Percentiles rank a stretch among this genome's conserved stretches.
Conservation (phyloP, 192 early-diverging fungal genomes). For the Linnemannia zychae region DNA sequence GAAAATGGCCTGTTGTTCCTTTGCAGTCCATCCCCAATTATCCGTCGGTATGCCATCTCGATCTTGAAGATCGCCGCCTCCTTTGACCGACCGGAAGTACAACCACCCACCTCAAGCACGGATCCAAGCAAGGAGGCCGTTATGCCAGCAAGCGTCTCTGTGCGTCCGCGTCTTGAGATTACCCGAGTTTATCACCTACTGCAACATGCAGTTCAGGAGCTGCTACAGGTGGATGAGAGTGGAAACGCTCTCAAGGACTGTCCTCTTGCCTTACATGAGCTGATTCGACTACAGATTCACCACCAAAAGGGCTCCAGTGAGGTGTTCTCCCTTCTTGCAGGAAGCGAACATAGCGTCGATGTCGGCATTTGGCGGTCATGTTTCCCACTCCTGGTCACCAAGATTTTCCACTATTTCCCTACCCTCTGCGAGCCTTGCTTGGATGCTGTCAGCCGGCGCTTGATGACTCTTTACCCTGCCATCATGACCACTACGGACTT, state of each 20-base stretch:
- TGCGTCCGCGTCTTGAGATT: conserved; percentile 28
- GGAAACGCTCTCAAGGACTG: conserved; percentile 58
- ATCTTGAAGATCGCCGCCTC: conserved; percentile 68
- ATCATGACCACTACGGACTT: conserved; percentile 69
- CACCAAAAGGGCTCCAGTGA: conserved; percentile 64
- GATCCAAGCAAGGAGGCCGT: conserved; percentile 28
- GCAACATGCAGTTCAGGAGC: conserved; percentile 58
- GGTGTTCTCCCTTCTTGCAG: conserved; percentile 71
- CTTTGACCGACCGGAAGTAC: conserved; percentile 59
- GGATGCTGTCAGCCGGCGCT: conserved; percentile 69
- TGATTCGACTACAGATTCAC: conserved; percentile 62
- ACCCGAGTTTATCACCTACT: conserved; percentile 41
- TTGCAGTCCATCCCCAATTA: conserved; percentile 65
- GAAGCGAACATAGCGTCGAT: conserved; percentile 69
- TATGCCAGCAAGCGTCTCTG: conserved; percentile 37
- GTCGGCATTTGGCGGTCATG: conserved; percentile 75
- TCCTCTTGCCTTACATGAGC: conserved; percentile 57
- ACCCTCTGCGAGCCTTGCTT: conserved; percentile 62
- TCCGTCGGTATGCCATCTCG: conserved; percentile 73
- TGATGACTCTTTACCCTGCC: conserved; percentile 74
- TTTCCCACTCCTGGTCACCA: conserved; percentile 75
- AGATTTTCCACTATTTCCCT: conserved; percentile 69
- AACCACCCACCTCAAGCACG: conserved; percentile 4
- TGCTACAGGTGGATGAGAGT: conserved; percentile 67
- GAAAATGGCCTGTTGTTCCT: conserved; percentile 80